phyloP scores from a whole-genome alignment of 139 green algal genomes.

The Yamagishiella unicocca region DNA sequence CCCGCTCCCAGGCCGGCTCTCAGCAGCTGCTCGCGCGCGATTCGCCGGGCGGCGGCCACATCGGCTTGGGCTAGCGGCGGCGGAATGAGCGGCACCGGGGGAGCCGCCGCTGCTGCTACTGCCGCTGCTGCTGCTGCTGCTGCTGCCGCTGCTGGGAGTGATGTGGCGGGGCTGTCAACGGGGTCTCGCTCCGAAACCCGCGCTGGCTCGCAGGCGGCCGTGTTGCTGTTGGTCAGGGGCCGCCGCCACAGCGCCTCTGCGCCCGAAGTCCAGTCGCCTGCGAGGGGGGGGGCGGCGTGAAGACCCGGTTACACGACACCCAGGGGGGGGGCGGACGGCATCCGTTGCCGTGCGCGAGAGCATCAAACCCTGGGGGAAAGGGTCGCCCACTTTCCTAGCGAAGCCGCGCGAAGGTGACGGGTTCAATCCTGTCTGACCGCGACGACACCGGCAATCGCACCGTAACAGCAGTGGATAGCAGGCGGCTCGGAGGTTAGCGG shows the following conservation, averaged over 20 bases:
- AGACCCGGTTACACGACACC: too few relatives aligned
- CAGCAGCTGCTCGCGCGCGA: not conserved
- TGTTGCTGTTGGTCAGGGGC: too few relatives aligned
- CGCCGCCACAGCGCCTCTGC: constrained; percentile 15
- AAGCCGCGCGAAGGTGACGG: not conserved
- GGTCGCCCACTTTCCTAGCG: too few relatives aligned
- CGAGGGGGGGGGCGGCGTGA: not conserved
- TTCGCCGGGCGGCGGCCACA: not conserved
- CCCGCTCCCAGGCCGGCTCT: not conserved
- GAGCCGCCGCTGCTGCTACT: not conserved
- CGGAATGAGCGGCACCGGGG: not conserved
- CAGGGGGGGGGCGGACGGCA: not conserved
- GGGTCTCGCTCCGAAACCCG: too few relatives aligned
- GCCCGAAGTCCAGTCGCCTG: constrained; percentile 27
- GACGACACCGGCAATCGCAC: not conserved
- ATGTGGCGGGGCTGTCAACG: not conserved
- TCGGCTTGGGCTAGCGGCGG: not conserved
- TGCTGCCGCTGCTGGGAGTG: not conserved
- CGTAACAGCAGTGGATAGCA: not conserved
- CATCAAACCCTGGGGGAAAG: too few relatives aligned
- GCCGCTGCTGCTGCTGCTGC: too few relatives aligned
- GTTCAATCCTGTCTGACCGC: not conserved
- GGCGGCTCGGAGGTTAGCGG: not conserved
- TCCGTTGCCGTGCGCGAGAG: too few relatives aligned
- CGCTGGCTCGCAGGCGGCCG: too few relatives aligned